Conservation (phyloP, 2,329 filamentous ascomycete genomes). For the Arthrobotrys pseudoclavata region DNA sequence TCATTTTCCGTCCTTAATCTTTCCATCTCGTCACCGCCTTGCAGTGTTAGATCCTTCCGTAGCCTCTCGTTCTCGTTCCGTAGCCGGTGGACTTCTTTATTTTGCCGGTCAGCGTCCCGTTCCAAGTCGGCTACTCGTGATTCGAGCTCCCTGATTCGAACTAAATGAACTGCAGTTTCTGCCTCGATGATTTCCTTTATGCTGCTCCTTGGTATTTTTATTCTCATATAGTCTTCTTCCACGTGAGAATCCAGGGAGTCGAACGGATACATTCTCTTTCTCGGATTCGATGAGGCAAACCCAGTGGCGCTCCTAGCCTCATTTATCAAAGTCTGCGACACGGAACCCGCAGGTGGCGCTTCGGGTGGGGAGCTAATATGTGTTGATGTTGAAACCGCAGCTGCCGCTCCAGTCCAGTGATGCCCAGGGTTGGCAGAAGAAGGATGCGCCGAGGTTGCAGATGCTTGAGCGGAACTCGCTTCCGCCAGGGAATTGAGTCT, state of each 20-base stretch:
- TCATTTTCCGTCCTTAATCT: conserved; percentile 53
- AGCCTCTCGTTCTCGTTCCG: conserved; percentile 55
- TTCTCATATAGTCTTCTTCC: conserved; percentile 39
- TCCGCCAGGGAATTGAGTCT: conserved; percentile 60
- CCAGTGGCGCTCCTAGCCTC: conserved; percentile 53
- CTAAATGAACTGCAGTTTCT: conserved; percentile 30
- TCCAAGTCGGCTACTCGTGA: conserved; percentile 41
- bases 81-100: conserved; percentile 44
- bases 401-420: conserved; percentile 54
- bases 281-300: conserved; percentile 53
- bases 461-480: conserved; percentile 58
- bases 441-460: conserved; percentile 56
- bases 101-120: conserved; percentile 46
- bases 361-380: conserved; percentile 58
- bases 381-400: conserved; percentile 56
- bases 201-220: conserved; percentile 53
- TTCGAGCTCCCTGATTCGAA: conserved; percentile 43
- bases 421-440: conserved; percentile 56
- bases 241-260: conserved; percentile 48
- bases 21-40: conserved; percentile 58
- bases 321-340: conserved; percentile 35
- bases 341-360: conserved; percentile 51
- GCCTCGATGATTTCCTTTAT: conserved; percentile 47
- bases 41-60: conserved; percentile 54
- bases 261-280: conserved; percentile 57